Evolutionary conservation across 2,329 filamentous ascomycete genomes (phyloP).

Genomic region (Cercospora nicotianae): DNA sequence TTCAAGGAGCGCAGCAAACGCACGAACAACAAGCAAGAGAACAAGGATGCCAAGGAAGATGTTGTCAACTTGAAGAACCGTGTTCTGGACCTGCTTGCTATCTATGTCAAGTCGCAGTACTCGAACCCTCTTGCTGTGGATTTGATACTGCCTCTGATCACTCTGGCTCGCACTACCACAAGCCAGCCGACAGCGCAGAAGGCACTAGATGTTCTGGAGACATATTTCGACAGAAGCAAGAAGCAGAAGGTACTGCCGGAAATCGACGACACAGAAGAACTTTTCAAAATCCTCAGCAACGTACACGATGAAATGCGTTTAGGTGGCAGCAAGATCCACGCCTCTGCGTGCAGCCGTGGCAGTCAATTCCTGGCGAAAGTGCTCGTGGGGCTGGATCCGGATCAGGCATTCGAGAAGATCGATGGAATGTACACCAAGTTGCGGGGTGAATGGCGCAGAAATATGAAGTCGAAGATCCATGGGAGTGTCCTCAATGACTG

Average conservation of each 20-base stretch:
- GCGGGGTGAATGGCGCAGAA: slow-evolving; percentile 46
- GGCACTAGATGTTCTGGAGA: slow-evolving; percentile 68
- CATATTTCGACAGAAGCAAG: slow-evolving; percentile 66
- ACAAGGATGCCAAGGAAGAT: slow-evolving; percentile 81
- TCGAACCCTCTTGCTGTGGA: slow-evolving; percentile 66
- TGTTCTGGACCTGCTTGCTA: slow-evolving; percentile 80
- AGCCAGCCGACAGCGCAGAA: slow-evolving; percentile 74
- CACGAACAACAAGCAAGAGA: slow-evolving; percentile 73
- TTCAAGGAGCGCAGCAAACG: slow-evolving; percentile 73
- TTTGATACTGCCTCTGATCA: slow-evolving; percentile 73
- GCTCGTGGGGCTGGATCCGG: slow-evolving; percentile 53
- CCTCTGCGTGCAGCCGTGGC: slow-evolving; percentile 71
- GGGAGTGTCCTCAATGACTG: slow-evolving; percentile 50
- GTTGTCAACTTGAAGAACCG: slow-evolving; percentile 95
- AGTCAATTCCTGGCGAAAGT: slow-evolving; percentile 67
- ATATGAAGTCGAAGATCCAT: slow-evolving; percentile 46
- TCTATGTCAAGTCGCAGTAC: slow-evolving; percentile 79
- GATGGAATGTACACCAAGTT: slow-evolving; percentile 46
- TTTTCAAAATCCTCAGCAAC: slow-evolving; percentile 61
- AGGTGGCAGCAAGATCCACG: slow-evolving; percentile 67
- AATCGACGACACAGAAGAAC: slow-evolving; percentile 38
- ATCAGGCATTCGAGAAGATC: slow-evolving; percentile 40
- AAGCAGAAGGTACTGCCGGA: slow-evolving; percentile 48
- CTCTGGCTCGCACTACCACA: slow-evolving; percentile 71
- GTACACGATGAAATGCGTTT: slow-evolving; percentile 68